Evolutionary conservation across 345 rosid genomes (phyloP), one percentile per base, ranked within the genome.

Genomic region (Aquilaria malaccensis): DNA sequence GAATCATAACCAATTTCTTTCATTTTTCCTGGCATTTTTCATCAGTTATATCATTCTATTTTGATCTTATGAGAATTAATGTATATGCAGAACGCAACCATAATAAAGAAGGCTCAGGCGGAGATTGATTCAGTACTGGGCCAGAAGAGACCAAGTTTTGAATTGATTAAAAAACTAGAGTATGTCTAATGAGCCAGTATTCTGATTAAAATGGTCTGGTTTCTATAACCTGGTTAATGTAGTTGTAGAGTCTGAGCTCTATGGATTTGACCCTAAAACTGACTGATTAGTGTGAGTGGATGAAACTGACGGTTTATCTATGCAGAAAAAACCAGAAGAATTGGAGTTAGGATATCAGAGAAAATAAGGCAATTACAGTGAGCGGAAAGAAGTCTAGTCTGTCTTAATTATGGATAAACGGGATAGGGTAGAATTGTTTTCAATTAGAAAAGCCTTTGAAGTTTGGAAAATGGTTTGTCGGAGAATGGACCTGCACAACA

Each of bases 121-220:
- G 97, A 89, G 84, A 77, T 93, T 71, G 97, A 93, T 74, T 64
- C 78, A 1, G 91, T 89, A 64, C 77, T 93, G 43, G 97, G 89
- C 41, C 72, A 78, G 64, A 77, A 67, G 70, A 75, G 62, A 67
- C 96, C 85, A 9, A 89, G 79, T 52, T 81, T 56, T 64, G 96
- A 89, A 74, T 80, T 77, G 53, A 65, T 93, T 57, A 87, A 89
- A 72, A 83, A 81, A 64, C 81, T 93, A 15, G 81, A 89, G 98
- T 93, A 76, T 1, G 93, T 77, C 54, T 59, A 12, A 41, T 65
- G 30, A 63, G 30, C 64, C 62, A 14, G 61, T 58, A 46, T 59
- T 53, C 41, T 13, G 50, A 12, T 52, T 7, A 47, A 15, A 32
- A 54, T 53, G 49, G 51, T 67, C 45, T 31, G 49, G 33, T 55